Base-by-base conservation (phyloP, 495 filamentous ascomycete species). In the Trichocladium antarcticum region DNA sequence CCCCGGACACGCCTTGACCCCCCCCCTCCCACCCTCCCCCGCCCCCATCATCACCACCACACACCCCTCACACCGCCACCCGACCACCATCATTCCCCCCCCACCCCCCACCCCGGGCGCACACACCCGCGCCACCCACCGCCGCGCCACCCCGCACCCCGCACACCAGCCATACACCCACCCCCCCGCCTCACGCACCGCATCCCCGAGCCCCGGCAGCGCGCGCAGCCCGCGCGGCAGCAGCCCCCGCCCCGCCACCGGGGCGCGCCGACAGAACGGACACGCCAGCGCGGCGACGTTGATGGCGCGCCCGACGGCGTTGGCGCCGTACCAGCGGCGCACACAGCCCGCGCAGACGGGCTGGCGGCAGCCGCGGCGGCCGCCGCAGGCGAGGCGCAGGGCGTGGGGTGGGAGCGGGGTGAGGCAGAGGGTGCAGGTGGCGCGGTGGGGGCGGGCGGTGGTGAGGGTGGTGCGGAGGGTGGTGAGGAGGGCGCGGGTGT, bases 91-190 rank as follows among this genome's bases (percentile, higher is more conserved):
- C n/a, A n/a, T n/a, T 24, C 45, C 31, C 22, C 48, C 14, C 22
- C 31, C 22, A 14, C 49, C 0, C 49, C 53, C 10, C 16, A 14
- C 49, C 0, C 49, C 53, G 6, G 16, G 11, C 10, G 48, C 53
- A 19, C 53, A 56, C 4, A 48, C 40, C 44, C 53, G 11, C 34
- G 48, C 49, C 32, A 67, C 45, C 34, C 50, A 60, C 50, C 54
- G 58, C 52, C 58, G 65, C 1, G 69, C 71, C 4, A 28, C 8
- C 2, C 55, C 54, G 38, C 71, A 72, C 28, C 45, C 45, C 9
- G 4, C 20, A 46, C 71, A 74, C 66, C 69, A 72, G 7, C 56
- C 68, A 37, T 63, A 69, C 1, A 72, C 63, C 66, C 66, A 71
- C n/a, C 34, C 24, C 5, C 66, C 67, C 2, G 38, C 28, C n/a